These are phyloP conservation scores for Penicillium flavigenum DNA, from an alignment of 495 filamentous ascomycete genomes.

Conservation along the genomic window DNA sequence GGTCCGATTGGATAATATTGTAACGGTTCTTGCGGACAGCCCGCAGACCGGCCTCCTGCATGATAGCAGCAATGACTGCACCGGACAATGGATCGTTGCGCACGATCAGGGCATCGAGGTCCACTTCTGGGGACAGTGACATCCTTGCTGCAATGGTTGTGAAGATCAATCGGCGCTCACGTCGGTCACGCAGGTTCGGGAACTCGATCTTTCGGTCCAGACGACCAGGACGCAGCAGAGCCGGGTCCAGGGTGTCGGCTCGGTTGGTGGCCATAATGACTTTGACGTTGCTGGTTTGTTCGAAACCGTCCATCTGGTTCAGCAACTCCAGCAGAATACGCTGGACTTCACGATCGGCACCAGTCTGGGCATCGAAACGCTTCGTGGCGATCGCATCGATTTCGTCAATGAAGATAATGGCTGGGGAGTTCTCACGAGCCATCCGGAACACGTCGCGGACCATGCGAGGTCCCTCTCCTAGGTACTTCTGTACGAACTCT, in stretches of 20 bases:
- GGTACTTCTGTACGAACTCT: conserved; percentile 98
- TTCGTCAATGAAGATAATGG: conserved; percentile 99
- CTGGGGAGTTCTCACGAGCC: conserved; percentile 95
- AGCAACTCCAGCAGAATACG: conserved; percentile 94
- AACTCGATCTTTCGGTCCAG: conserved; percentile 99
- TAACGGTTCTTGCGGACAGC: conserved; percentile 98
- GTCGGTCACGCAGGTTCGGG: conserved; percentile 82
- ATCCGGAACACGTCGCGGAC: conserved; percentile 98
- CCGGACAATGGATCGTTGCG: conserved; percentile 94
- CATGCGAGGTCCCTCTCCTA: conserved; percentile 97
- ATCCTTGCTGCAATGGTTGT: conserved; percentile 93
- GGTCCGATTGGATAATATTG: conserved; percentile 94
- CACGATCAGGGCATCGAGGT: conserved; percentile 91
- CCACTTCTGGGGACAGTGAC: conserved; percentile 93
- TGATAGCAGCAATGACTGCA: conserved; percentile 95
- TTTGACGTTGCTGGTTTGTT: conserved; percentile 97
- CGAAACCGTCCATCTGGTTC: conserved; percentile 99
- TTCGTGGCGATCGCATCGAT: conserved; percentile 99
- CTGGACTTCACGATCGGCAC: conserved; percentile 96
- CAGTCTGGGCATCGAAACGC: conserved; percentile 97
- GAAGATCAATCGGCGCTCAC: conserved; percentile 95
- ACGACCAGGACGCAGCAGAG: conserved; percentile 88
- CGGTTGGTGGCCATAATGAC: conserved; percentile 99
- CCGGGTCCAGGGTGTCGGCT: conserved; percentile 94
- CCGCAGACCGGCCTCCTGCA: conserved; percentile 96